Conservation (phyloP, 805 yeast genomes). For the Candida coleopterorum region DNA sequence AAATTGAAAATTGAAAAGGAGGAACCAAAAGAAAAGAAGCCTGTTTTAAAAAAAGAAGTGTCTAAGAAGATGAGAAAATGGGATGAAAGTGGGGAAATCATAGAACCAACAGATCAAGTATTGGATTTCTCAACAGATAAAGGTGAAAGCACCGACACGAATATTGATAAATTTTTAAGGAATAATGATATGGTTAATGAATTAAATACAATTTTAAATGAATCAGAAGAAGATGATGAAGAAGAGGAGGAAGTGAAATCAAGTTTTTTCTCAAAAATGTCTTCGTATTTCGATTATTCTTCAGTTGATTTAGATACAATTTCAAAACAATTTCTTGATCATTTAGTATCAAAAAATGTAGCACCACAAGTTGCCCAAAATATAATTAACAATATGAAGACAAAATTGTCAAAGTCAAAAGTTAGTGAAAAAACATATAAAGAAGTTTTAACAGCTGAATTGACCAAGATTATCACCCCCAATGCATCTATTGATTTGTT, state of each 20-base stretch:
- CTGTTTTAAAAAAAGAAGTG: neutral
- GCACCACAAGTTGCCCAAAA: conserved; percentile 84
- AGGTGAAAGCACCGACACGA: conserved; percentile 11
- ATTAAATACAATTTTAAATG: conserved; percentile 34
- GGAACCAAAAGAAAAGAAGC: conserved; percentile 4
- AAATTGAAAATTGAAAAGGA: conserved; percentile 18
- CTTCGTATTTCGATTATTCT: conserved; percentile 36
- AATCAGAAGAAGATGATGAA: conserved; percentile 24
- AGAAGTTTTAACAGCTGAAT: conserved; percentile 55
- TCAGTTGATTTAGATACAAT: conserved; percentile 54
- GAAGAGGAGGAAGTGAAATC: conserved; percentile 13
- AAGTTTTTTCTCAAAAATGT: conserved; percentile 31
- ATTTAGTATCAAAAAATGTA: conserved; percentile 78
- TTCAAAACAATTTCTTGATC: conserved; percentile 62
- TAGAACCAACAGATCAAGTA: conserved; percentile 19
- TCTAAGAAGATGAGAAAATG: conserved; percentile 40
- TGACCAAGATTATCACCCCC: conserved; percentile 81
- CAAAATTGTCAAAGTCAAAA: conserved; percentile 67
- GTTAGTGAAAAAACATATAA: conserved; percentile 70
- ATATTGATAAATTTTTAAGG: conserved; percentile 26
- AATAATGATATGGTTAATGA: conserved; percentile 39
- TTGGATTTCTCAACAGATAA: conserved; percentile 30
- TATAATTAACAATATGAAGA: conserved; percentile 65
- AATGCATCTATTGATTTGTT: conserved; percentile 83
- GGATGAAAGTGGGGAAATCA: conserved; percentile 35